These are phyloP conservation scores for Lolium rigidum DNA, from an alignment of 176 grass and related monocot genomes.

Conservation along the genomic window DNA sequence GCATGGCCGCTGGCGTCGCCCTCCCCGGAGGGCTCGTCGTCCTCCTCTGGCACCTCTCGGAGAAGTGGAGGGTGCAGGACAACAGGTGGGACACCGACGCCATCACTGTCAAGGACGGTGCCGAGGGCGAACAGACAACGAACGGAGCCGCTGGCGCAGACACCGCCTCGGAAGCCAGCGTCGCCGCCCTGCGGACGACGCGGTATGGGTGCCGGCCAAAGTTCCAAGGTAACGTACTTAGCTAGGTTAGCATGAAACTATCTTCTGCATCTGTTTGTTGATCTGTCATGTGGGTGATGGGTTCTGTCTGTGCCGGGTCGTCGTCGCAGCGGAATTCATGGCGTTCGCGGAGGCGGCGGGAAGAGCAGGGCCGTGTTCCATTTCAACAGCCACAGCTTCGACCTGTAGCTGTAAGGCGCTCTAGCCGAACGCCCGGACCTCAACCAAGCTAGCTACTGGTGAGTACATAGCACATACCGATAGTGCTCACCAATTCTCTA, in stretches of 20 bases:
- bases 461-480: neutral
- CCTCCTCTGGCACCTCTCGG: constrained; percentile 72
- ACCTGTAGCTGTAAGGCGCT: constrained; percentile 65
- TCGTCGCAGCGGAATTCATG: constrained; percentile 48
- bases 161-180: constrained; percentile 7
- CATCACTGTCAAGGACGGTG: neutral
- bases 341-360: constrained; percentile 55
- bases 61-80: constrained; percentile 57
- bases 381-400: constrained; percentile 98
- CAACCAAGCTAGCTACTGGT: neutral
- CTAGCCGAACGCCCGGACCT: neutral
- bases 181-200: constrained; percentile 62
- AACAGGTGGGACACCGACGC: constrained; percentile 41
- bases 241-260: neutral
- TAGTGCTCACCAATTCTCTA: neutral
- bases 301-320: neutral
- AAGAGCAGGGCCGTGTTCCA: constrained; percentile 75
- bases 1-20: constrained; percentile 71
- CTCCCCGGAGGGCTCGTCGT: constrained; percentile 72
- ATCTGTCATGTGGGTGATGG: neutral
- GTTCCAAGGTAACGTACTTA: constrained; percentile 65
- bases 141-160: neutral
- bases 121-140: constrained; percentile 19
- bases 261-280: neutral
- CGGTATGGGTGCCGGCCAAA: constrained; percentile 82